Evolutionary conservation across 441 rosid genomes (phyloP), one percentile per base, ranked within the genome.

Genomic region (Jatropha podagrica): DNA sequence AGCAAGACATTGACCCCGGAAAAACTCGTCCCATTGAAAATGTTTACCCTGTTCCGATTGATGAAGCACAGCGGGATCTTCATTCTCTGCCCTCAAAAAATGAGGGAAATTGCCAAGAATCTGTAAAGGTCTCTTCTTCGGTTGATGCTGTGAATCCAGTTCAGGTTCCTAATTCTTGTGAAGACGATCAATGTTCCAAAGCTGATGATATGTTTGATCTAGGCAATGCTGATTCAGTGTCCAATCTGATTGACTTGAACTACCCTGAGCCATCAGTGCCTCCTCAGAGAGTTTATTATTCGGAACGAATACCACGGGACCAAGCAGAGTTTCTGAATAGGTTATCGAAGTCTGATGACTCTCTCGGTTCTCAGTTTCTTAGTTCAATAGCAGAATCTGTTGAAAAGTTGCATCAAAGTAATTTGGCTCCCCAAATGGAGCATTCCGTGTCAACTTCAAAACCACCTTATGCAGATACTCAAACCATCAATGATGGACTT

Each of bases 301-400:
- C 97, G 0, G 98, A 91, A 86, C 86, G 87, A 83, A 86, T 91
- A 76, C 96, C 96, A 20, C 84, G 90, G 77, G 95, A 85, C 75
- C 94, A 87, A 73, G 65, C 83, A 69, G 97, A 89, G 68, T 78
- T 86, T 69, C 89, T 88, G 77, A 88, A 72, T 74, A 89, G 97
- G 74, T 76, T 90, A 51, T 88, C 98, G 13, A 94, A 92, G 76
- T 94, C 96, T 51, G 95, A 90, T 76, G 95, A 94, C 79, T 85
- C 95, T 17, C 86, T 90, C 78, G 97, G 95, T 82, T 78, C 95
- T 82, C 97, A 94, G 84, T 84, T 94, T 76, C 80, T 91, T 68
- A 77, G 78, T 72, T 78, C 86, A 65, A 71, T 77, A 42, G 74
- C 81, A 62, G 91, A 86, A 79, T 81, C 83, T 70, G 82, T 71